These are phyloP conservation scores for Thuja plicata DNA, from an alignment of 83 land plant genomes.

Conservation along the genomic window DNA sequence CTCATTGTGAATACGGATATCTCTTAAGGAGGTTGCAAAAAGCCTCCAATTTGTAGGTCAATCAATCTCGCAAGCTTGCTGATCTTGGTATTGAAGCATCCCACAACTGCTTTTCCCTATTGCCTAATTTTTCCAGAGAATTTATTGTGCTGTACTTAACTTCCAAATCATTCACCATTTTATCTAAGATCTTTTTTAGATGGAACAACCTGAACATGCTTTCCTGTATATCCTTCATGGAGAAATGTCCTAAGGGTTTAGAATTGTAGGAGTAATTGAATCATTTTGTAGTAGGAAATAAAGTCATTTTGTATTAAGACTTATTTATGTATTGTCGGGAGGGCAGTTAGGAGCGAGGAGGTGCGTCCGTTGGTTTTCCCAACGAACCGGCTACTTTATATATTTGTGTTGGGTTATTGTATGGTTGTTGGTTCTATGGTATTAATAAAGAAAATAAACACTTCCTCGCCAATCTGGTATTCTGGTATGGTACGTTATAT, in stretches of 20 bases:
- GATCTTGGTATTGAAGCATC: not conserved
- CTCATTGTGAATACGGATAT: not conserved
- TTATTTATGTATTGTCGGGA: too few relatives aligned
- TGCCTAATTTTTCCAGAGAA: not conserved
- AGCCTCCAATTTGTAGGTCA: not conserved
- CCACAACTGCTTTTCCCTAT: not conserved
- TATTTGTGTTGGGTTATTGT: too few relatives aligned
- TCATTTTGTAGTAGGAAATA: too few relatives aligned
- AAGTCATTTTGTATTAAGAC: too few relatives aligned
- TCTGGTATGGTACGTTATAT: too few relatives aligned
- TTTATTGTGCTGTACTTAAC: not conserved
- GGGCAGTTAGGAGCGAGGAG: too few relatives aligned
- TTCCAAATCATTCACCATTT: not conserved
- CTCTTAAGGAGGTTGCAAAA: not conserved
- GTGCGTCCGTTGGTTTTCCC: too few relatives aligned
- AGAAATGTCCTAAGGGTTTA: not conserved
- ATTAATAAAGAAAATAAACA: too few relatives aligned
- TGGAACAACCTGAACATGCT: not conserved
- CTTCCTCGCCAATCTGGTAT: too few relatives aligned
- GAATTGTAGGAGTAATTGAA: not conserved
- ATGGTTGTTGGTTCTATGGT: too few relatives aligned
- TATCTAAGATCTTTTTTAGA: not conserved
- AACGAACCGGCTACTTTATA: too few relatives aligned
- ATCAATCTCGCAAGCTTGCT: not conserved
- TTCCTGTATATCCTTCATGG: not conserved